phyloP scores from a whole-genome alignment of 129 eudicot genomes.

The Flaveria linearis region DNA sequence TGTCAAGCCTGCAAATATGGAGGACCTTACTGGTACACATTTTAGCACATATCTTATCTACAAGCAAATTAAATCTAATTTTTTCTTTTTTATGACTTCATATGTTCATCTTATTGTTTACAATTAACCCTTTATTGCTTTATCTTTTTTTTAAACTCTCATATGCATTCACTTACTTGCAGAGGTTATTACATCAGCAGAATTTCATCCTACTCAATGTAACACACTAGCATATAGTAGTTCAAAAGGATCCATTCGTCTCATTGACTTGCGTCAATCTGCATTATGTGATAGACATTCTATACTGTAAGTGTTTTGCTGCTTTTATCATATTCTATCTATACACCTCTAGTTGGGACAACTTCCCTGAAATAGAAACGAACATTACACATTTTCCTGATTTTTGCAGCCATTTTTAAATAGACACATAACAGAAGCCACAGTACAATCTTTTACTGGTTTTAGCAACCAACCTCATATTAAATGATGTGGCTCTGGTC shows the following conservation, averaged over 20 bases:
- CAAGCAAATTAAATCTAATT: conserved; percentile 8
- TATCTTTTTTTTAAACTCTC: not conserved
- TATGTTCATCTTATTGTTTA: not conserved
- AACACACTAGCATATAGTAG: conserved; percentile 94
- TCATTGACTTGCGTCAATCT: conserved; percentile 95
- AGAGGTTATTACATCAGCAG: conserved; percentile 99
- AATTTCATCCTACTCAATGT: conserved; percentile 95
- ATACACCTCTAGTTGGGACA: not conserved
- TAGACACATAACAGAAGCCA: not conserved
- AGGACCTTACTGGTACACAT: conserved; percentile 84
- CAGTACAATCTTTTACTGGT: not conserved
- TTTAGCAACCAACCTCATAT: not conserved
- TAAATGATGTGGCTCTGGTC: not conserved
- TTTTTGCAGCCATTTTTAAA: not conserved
- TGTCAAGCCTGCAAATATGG: conserved; percentile 90
- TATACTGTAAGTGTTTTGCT: conserved; percentile 66
- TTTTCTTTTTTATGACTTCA: not conserved
- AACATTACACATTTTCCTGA: not conserved
- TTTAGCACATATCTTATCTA: not conserved
- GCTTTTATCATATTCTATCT: conserved; percentile 1
- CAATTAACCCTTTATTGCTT: not conserved
- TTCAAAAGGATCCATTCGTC: conserved; percentile 98
- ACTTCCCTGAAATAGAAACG: not conserved
- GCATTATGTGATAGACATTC: conserved; percentile 95
- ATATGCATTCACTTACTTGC: conserved; percentile 31